Conservation (phyloP, 345 rosid genomes). For the Pistacia integerrima region DNA sequence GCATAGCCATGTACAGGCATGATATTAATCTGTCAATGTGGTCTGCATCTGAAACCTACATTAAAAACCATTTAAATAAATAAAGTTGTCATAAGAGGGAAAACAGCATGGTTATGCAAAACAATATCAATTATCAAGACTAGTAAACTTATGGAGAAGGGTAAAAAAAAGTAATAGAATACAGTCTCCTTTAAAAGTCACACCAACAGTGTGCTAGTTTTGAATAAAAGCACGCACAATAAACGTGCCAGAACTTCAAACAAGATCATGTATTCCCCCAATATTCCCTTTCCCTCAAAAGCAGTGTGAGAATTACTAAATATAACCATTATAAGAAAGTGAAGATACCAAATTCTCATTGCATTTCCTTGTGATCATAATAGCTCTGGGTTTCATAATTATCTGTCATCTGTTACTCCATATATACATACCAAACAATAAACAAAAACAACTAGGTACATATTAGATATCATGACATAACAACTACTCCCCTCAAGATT, state of each 20-base stretch:
- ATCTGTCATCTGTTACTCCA: neutral
- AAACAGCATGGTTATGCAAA: conserved; percentile 6
- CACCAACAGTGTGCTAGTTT: neutral
- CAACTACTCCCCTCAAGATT: neutral
- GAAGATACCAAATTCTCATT: neutral
- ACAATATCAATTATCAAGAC: neutral
- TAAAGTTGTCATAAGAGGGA: conserved; percentile 6
- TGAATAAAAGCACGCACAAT: too few relatives aligned
- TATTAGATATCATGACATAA: neutral
- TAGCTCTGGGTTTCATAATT: neutral
- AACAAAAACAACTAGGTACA: neutral
- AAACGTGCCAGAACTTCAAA: neutral
- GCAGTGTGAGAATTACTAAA: neutral
- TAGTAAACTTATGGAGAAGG: neutral
- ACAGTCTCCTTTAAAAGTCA: neutral
- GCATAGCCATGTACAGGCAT: conserved; percentile 90
- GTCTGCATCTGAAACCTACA: conserved; percentile 90
- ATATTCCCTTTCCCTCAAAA: neutral
- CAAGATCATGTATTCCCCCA: neutral
- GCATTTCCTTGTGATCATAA: neutral
- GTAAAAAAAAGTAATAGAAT: neutral
- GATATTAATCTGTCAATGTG: conserved; percentile 96
- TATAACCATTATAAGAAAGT: neutral
- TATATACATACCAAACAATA: neutral
- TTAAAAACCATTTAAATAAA: conserved; percentile 15